A percentile compares a stretch with the other conserved stretches of the same genome.
These are phyloP conservation scores for Calonectria hongkongensis DNA, from an alignment of 2,329 filamentous ascomycete genomes.

Conservation along the genomic window DNA sequence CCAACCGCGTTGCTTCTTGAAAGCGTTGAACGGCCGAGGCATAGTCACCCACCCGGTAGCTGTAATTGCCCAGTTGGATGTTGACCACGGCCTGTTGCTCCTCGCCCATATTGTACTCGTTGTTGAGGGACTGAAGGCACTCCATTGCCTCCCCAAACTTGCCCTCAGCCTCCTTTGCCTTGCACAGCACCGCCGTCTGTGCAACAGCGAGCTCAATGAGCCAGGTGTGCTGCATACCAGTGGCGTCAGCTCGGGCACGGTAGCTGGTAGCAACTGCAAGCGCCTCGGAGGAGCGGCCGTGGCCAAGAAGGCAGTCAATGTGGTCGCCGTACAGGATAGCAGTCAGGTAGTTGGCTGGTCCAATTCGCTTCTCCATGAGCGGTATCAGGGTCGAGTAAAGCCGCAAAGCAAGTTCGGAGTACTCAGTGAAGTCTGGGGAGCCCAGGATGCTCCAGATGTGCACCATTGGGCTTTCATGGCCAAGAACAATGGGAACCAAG, in stretches of 20 bases:
- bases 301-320: constrained; percentile 58
- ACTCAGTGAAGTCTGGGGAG: constrained; percentile 57
- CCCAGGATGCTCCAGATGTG: constrained; percentile 58
- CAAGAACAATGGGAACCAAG: constrained; percentile 57
- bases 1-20: constrained; percentile 55
- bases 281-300: constrained; percentile 53
- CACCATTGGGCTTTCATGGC: constrained; percentile 55
- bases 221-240: constrained; percentile 56
- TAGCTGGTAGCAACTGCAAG: constrained; percentile 56
- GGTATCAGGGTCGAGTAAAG: constrained; percentile 58
- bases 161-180: constrained; percentile 55
- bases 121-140: constrained; percentile 55
- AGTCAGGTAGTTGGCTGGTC: constrained; percentile 58
- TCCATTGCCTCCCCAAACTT: constrained; percentile 56
- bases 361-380: constrained; percentile 56
- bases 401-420: constrained; percentile 58
- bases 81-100: constrained; percentile 58
- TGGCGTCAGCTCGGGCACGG: constrained; percentile 54
- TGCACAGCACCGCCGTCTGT: constrained; percentile 57
- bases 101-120: constrained; percentile 55
- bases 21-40: constrained; percentile 56
- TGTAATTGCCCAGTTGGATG: constrained; percentile 58
- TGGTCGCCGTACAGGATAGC: constrained; percentile 60
- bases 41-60: constrained; percentile 55
- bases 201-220: constrained; percentile 57